Evolutionary conservation across 2,329 filamentous ascomycete genomes (phyloP).

Genomic region (Colletotrichum cuscutae): DNA sequence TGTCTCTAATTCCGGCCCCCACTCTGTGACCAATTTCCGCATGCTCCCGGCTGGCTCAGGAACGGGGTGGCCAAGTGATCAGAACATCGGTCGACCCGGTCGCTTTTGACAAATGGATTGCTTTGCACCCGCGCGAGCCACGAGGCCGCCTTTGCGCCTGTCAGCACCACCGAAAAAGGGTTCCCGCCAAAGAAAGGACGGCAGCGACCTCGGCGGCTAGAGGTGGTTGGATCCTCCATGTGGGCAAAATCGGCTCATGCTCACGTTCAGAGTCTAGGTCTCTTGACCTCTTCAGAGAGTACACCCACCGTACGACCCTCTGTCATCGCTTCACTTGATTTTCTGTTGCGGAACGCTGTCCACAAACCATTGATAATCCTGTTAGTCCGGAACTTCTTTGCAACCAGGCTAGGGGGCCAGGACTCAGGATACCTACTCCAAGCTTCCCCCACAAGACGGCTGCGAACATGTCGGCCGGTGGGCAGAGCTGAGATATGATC

Average conservation of each 20-base stretch:
- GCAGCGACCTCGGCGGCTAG: background rate
- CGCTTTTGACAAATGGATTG: constrained; percentile 15
- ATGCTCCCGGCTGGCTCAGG: constrained; percentile 29
- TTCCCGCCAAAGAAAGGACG: background rate
- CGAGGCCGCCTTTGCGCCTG: background rate
- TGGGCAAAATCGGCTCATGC: background rate
- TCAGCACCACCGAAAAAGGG: background rate
- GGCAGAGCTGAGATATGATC: background rate
- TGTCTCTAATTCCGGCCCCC: background rate
- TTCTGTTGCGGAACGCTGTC: background rate
- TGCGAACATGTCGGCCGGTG: background rate
- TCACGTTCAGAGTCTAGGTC: background rate
- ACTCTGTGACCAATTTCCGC: constrained; percentile 15
- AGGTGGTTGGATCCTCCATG: background rate
- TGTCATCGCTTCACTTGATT: background rate
- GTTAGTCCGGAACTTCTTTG: background rate
- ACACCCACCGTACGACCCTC: background rate
- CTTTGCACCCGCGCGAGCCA: background rate
- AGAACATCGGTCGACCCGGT: constrained; percentile 27
- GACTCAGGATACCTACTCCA: background rate
- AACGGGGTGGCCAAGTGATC: constrained; percentile 26
- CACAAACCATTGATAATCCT: background rate
- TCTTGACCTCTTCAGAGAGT: background rate
- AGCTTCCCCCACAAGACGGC: background rate
- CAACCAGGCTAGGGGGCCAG: background rate